Evolutionary conservation across 2,329 filamentous ascomycete species (phyloP).

Genomic region (Xylaria polymorpha): DNA sequence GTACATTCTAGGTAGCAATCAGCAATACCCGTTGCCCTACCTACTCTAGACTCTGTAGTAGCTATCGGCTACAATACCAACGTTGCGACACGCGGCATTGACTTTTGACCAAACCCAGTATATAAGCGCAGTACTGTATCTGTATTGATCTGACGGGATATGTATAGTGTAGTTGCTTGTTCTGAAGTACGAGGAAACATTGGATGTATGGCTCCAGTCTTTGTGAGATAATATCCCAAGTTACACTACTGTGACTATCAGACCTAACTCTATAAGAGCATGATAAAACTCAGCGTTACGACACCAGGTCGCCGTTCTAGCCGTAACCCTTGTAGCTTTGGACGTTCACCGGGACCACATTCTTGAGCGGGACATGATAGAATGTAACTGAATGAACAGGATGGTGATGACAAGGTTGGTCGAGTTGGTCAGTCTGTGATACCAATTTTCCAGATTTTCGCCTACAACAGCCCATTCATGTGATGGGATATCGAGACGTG

Average conservation of each 20-base stretch:
- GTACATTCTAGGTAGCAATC: background rate
- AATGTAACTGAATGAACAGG: background rate
- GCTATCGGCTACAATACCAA: background rate
- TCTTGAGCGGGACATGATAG: background rate
- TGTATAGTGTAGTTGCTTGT: background rate
- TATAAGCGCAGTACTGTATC: background rate
- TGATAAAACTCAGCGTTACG: background rate
- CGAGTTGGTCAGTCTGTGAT: background rate
- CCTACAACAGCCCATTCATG: background rate
- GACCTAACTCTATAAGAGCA: background rate
- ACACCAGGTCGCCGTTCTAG: background rate
- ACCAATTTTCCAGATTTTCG: background rate
- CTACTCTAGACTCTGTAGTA: background rate
- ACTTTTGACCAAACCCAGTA: background rate
- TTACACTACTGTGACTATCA: slow-evolving; percentile 38
- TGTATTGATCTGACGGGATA: background rate
- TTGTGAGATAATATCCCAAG: slow-evolving; percentile 32
- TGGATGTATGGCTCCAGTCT: slow-evolving; percentile 45
- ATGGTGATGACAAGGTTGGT: background rate
- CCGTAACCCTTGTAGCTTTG: background rate
- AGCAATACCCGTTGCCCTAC: background rate
- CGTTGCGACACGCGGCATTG: background rate
- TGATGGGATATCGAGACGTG: background rate
- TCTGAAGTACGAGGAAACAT: slow-evolving; percentile 32
- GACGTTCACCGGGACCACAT: background rate